These are phyloP conservation scores for Melanomma pulvis-pyrius DNA, from an alignment of 495 filamentous ascomycete species.

Conservation along the genomic window DNA sequence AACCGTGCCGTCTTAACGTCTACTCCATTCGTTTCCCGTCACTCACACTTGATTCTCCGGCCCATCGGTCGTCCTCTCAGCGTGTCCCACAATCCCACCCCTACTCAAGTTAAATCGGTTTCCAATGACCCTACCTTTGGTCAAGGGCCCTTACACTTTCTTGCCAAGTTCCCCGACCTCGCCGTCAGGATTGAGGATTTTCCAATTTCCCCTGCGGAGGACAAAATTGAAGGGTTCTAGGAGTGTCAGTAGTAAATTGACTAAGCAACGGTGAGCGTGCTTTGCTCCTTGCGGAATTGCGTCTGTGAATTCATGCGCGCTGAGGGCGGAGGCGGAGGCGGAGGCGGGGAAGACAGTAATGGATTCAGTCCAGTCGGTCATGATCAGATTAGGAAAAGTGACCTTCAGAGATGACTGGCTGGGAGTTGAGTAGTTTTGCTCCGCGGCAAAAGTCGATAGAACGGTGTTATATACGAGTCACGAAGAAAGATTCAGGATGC, in stretches of 20 bases:
- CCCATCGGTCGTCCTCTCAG: slow-evolving; percentile 43
- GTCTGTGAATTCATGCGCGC: not conserved
- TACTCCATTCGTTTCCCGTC: not conserved
- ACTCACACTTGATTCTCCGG: slow-evolving; percentile 21
- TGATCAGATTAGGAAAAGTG: not conserved
- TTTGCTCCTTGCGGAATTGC: not conserved
- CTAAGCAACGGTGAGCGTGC: not conserved
- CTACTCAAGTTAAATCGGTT: slow-evolving; percentile 54
- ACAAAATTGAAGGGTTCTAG: slow-evolving; percentile 32
- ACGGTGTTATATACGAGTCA: too few relatives aligned
- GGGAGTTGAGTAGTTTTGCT: too few relatives aligned
- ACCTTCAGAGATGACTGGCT: too few relatives aligned
- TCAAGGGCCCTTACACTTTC: slow-evolving; percentile 32
- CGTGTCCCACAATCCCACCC: slow-evolving; percentile 51
- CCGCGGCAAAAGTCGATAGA: too few relatives aligned
- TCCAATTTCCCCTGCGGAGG: slow-evolving; percentile 32
- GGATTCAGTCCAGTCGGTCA: not conserved
- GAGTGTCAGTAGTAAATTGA: not conserved
- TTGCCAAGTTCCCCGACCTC: slow-evolving; percentile 28
- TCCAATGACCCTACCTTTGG: slow-evolving; percentile 52
- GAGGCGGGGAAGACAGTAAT: not conserved
- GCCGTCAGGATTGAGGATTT: slow-evolving; percentile 36
- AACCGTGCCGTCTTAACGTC: not conserved
- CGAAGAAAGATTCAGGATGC: too few relatives aligned
- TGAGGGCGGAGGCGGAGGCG: not conserved